phyloP scores from a whole-genome alignment of 345 rosid species.

The Citrus maxima region DNA sequence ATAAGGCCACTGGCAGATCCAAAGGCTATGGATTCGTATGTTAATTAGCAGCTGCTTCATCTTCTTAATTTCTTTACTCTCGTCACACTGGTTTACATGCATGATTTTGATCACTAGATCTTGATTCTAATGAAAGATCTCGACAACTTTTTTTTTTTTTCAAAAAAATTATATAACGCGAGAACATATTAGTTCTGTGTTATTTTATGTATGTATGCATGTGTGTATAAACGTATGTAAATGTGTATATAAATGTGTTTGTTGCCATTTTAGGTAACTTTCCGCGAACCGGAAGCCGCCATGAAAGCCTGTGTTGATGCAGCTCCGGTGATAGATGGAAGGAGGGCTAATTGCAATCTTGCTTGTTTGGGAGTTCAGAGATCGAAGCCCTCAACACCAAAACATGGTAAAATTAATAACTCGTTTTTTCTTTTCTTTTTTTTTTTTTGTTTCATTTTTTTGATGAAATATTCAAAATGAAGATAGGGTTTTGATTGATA shows the following conservation, averaged over 20 bases:
- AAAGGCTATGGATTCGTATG: slow-evolving; percentile 99
- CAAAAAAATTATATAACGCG: too few relatives aligned
- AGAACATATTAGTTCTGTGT: neutral
- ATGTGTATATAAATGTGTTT: neutral
- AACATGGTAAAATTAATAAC: slow-evolving; percentile 49
- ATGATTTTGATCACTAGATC: slow-evolving; percentile 4
- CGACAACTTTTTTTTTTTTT: neutral
- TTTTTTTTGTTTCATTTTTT: neutral
- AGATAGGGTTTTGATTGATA: neutral
- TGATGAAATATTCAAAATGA: neutral
- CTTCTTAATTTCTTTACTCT: neutral
- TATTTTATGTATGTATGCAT: neutral
- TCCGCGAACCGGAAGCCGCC: slow-evolving; percentile 91
- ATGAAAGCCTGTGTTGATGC: slow-evolving; percentile 92
- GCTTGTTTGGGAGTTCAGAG: slow-evolving; percentile 94
- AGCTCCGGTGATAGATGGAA: slow-evolving; percentile 94
- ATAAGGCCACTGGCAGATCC: slow-evolving; percentile 97
- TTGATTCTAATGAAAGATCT: slow-evolving; percentile 18
- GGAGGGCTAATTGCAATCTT: slow-evolving; percentile 96
- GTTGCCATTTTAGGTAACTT: slow-evolving; percentile 64
- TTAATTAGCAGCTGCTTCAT: neutral
- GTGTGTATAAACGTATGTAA: neutral
- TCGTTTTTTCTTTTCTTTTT: neutral
- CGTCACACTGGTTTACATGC: neutral
- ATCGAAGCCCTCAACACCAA: slow-evolving; percentile 95